phyloP scores from a whole-genome alignment of 257 asterid genomes.

The Phtheirospermum japonicum region DNA sequence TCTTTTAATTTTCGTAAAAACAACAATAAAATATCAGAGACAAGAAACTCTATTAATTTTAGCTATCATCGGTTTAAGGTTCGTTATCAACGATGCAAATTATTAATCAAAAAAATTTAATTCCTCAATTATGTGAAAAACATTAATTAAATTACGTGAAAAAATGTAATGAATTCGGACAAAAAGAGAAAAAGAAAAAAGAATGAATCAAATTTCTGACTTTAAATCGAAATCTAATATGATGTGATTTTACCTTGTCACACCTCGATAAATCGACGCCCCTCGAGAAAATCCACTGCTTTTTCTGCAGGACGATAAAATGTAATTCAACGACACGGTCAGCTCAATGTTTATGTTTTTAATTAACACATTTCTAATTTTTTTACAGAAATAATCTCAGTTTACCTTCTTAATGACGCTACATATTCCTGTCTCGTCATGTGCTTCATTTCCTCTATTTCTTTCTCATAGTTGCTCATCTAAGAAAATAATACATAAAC shows the following conservation, averaged over 20 bases:
- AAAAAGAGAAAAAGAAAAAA: too few species aligned
- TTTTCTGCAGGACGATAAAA: slow-evolving; percentile 44
- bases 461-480: slow-evolving; percentile 85
- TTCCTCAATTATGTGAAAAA: too few species aligned
- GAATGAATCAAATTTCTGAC: too few species aligned
- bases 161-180: too few species aligned
- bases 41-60: neutral
- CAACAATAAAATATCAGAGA: neutral
- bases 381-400: neutral
- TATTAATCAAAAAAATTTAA: too few species aligned
- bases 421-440: slow-evolving; percentile 91
- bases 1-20: slow-evolving; percentile 28
- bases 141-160: too few species aligned
- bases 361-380: neutral
- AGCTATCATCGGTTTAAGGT: neutral
- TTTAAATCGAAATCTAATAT: too few species aligned
- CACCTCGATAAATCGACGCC: slow-evolving; percentile 88
- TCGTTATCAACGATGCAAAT: too few species aligned
- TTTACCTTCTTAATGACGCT: slow-evolving; percentile 79
- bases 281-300: slow-evolving; percentile 97
- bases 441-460: slow-evolving; percentile 83
- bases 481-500: slow-evolving; percentile 20
- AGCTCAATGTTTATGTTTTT: slow-evolving; percentile 8
- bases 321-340: neutral
- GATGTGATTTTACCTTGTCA: slow-evolving; percentile 57